phyloP scores from a whole-genome alignment of 2,329 filamentous ascomycete genomes.

The Phaeoacremonium minimum region DNA sequence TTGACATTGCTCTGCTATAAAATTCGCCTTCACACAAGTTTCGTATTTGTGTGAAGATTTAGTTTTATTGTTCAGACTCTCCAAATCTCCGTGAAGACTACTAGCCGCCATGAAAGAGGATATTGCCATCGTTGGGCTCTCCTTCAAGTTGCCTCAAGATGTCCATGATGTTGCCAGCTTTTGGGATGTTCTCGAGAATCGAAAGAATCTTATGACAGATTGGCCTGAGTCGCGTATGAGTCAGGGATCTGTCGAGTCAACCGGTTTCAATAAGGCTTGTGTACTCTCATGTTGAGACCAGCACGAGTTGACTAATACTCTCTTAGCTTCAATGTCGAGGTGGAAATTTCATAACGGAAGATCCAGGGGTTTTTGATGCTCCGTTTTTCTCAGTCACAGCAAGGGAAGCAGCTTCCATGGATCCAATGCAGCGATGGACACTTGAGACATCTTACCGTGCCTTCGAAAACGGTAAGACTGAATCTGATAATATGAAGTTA shows the following conservation, averaged over 20 bases:
- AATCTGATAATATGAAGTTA: constrained; percentile 1
- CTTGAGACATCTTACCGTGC: constrained; percentile 28
- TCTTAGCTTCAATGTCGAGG: constrained; percentile 3
- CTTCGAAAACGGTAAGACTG: constrained; percentile 26
- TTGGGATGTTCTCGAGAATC: constrained; percentile 25
- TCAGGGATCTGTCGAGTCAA: constrained; percentile 21
- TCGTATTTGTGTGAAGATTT: too few relatives aligned
- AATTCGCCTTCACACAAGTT: too few relatives aligned
- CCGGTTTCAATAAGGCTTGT: too few relatives aligned
- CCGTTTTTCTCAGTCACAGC: constrained; percentile 34
- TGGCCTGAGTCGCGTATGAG: constrained; percentile 25
- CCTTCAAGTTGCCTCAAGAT: constrained; percentile 30
- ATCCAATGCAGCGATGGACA: constrained; percentile 28
- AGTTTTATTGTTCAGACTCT: too few relatives aligned
- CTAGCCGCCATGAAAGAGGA: too few relatives aligned
- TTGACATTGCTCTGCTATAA: too few relatives aligned
- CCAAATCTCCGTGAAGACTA: too few relatives aligned
- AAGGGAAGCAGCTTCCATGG: constrained; percentile 28
- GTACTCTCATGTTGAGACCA: too few relatives aligned
- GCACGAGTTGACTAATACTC: too few relatives aligned
- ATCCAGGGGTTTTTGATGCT: constrained; percentile 29
- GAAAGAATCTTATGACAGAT: constrained; percentile 22
- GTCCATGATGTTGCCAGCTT: constrained; percentile 21
- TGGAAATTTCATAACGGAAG: constrained; percentile 27
- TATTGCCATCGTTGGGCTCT: constrained; percentile 31